Base-by-base conservation (phyloP, 352 stramenopile genomes). In the Globisporangium perplexum region DNA sequence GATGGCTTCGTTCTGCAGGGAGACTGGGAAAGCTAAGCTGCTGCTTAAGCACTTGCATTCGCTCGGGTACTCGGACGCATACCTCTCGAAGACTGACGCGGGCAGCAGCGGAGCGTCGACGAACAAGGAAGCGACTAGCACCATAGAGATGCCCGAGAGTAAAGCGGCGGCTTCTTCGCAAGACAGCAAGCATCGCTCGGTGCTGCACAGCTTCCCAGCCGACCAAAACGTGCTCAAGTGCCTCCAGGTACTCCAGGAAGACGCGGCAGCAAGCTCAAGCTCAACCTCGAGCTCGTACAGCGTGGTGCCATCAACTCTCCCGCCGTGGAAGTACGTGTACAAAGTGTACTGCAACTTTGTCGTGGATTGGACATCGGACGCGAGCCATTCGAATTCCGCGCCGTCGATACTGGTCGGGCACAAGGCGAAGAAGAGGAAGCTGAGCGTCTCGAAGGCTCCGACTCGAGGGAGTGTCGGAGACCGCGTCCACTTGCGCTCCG, bases 181-280 rank as follows among this genome's bases (percentile, higher is more conserved):
- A 51, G 41, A 17, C 39, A 24, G 33, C 60, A 12, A n/a, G 20
- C 18, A n/a, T 17, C 56, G 50, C 39, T 47, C 71, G 17, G 26
- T 65, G 23, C 51, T 86, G 33, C 57, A 53, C 22, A 61, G 66
- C 15, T 91, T 91, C 46, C 50, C 73, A 43, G 62, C 78, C 5
- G 83, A 93, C 36, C 73, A 89, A 26, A 91, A 86, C 58, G 69
- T 93, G 46, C 63, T 93, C 22, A 88, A 86, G 53, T 93, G 83
- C 57, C 49, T 93, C 15, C 61, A 85, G n/a, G 67, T 74, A 7
- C 35, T 92, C 23, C 69, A 75, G 5, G 62, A 65, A 44, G 53
- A 69, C 2, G 43, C 31, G 7, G 15, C 47, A 65, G 22, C 33
- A 36, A 1, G 7, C n/a, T 15, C 17, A 3, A n/a, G n/a, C n/a